Base-by-base conservation (phyloP, 2,329 filamentous ascomycete genomes). In the Dactylellina sp. region DNA sequence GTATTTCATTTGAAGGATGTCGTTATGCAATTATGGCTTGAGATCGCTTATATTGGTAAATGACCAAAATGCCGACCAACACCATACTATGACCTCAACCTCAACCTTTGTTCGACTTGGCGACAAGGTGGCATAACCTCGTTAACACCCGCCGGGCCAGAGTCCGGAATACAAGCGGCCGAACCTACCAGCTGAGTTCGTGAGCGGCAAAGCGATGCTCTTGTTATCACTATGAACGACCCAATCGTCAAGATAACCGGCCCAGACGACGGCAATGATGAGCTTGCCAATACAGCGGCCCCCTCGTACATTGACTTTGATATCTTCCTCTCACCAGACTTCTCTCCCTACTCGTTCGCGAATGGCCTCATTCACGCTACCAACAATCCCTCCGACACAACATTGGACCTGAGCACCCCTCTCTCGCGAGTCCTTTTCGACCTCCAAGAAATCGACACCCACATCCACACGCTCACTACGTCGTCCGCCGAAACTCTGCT, bases 361-460 rank as follows among this genome's bases (percentile, higher is more conserved):
- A 97, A 98, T 81, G 87, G 88, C 24, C 88, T 99, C 71, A 91
- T 98, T 53, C 88, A 93, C 66, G 86, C 89, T 40, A 98, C 94
- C 63, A 98, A 98, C 84, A 96, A 97, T 82, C 86, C 92, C 70
- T 91, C 90, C 77, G 95, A 98, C 82, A 89, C 89, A 1, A 91
- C 92, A 5, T 87, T 98, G 78, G 95, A 99, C 81, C 90, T 99
- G 66, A 94, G 93, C 4, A 98, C 95, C 14, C 94, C 95, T 1
- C 86, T 99, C 52, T 97, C 93, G 3, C 89, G 92, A 62, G 93
- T 97, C 3, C 88, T 98, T 5, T 99, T 99, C 82, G 95, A 99
- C 82, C 89, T 95, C 1, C 95, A 98, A 80, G 95, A 98, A 82
- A 90, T 99, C 77, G 94, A 98, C 82, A 96, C 93, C 0, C 93